Percentiles rank a stretch among this genome's conserved stretches.
These are phyloP conservation scores for Phascolomyces articulosus DNA, from an alignment of 371 early-diverging fungal species.

Conservation along the genomic window DNA sequence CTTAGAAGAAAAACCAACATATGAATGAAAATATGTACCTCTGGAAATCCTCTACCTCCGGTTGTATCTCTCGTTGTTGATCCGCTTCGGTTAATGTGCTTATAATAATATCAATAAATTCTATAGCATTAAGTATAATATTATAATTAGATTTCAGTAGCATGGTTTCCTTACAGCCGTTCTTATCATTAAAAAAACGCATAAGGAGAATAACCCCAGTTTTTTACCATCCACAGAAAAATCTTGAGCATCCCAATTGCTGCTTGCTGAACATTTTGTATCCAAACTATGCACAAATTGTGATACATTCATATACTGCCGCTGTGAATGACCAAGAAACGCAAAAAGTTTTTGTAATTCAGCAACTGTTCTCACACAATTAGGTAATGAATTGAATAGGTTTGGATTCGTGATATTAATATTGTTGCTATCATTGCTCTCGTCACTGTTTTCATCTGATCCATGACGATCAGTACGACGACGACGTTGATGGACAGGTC, in stretches of 20 bases:
- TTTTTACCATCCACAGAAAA: constrained; percentile 6
- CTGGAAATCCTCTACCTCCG: not conserved
- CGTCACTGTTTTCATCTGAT: not conserved
- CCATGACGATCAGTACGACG: too few species aligned
- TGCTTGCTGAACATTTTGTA: not conserved
- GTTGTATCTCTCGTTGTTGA: not conserved
- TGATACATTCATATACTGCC: constrained; percentile 29
- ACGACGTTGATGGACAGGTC: too few species aligned
- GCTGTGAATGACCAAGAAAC: constrained; percentile 26
- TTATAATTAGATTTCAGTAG: too few species aligned
- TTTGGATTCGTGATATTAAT: not conserved
- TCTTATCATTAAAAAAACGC: too few species aligned
- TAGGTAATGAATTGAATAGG: not conserved
- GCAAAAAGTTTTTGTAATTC: constrained; percentile 45
- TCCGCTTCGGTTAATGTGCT: not conserved
- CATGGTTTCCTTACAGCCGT: too few species aligned
- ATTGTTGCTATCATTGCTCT: not conserved
- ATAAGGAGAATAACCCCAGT: too few species aligned
- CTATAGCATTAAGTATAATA: not conserved
- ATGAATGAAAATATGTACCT: not conserved
- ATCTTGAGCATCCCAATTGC: not conserved
- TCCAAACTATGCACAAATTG: constrained; percentile 29
- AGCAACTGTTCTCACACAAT: constrained; percentile 13
- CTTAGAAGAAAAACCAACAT: too few species aligned
- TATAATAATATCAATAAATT: not conserved